A percentile compares a stretch with the other conserved stretches of the same genome.
phyloP scores from a whole-genome alignment of 2,329 filamentous ascomycete genomes.

The Apiospora aurea region DNA sequence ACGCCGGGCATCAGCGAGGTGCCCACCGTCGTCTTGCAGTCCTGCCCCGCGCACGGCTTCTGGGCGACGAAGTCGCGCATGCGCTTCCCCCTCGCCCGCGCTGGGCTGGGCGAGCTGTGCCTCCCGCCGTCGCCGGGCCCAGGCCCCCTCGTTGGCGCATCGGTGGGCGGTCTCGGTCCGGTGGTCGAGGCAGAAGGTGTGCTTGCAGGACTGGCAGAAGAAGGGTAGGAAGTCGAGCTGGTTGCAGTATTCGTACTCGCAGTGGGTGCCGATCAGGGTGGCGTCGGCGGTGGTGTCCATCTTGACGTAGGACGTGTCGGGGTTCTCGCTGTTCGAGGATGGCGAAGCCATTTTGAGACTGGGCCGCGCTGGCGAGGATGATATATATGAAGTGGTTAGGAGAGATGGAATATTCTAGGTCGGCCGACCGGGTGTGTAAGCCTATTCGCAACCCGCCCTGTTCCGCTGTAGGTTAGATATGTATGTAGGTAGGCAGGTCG shows the following conservation, averaged over 20 bases:
- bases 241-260: slow-evolving; percentile 89
- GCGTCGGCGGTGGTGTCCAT: slow-evolving; percentile 74
- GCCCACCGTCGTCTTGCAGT: slow-evolving; percentile 75
- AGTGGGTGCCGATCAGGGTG: slow-evolving; percentile 87
- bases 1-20: slow-evolving; percentile 68
- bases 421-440: slow-evolving; percentile 29
- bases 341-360: slow-evolving; percentile 59
- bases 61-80: slow-evolving; percentile 63
- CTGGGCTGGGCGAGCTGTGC: slow-evolving; percentile 61
- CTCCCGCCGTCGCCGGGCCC: slow-evolving; percentile 64
- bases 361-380: slow-evolving; percentile 28
- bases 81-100: slow-evolving; percentile 60
- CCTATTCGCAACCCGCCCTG: neutral
- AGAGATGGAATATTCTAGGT: slow-evolving; percentile 17
- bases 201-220: slow-evolving; percentile 84
- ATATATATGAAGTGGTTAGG: slow-evolving; percentile 28
- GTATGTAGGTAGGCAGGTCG: neutral
- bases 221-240: slow-evolving; percentile 97
- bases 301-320: slow-evolving; percentile 68
- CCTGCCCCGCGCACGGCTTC: slow-evolving; percentile 71
- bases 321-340: slow-evolving; percentile 44
- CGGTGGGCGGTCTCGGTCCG: slow-evolving; percentile 84
- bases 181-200: slow-evolving; percentile 93
- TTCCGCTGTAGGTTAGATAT: neutral
- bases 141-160: slow-evolving; percentile 66